Base-by-base conservation (phyloP, 768 basidiomycete species). In the Phylloporus rhodoxanthus region DNA sequence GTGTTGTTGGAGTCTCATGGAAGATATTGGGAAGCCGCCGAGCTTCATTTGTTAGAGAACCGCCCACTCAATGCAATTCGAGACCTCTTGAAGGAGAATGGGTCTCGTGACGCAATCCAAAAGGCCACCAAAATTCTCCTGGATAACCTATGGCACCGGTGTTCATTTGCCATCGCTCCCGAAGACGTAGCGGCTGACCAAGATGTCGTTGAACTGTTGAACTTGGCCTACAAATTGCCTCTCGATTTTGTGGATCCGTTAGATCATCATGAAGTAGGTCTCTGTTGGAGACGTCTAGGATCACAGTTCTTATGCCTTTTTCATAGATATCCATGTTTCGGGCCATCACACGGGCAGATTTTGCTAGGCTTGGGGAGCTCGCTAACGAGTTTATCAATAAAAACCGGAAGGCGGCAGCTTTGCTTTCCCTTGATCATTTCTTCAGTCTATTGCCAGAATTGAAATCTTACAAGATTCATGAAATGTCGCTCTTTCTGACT, bases 31-130 rank as follows among this genome's bases (percentile, higher is more conserved):
- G 78, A 83, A 28, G 82, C 82, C 0, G 81, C 80, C 1, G 69
- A 76, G 19, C 57, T 81, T 15, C 74, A 79, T 55, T 51, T 79
- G 6, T 61, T 64, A 0, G 76, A 80, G 55, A 79, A 77, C 15
- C 71, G 75, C 1, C 62, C 61, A 0, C 30, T 71, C 1, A 72
- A 77, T 11, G 83, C 81, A 0, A 74, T 82, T 11, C 63, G 59
- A 10, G 59, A 77, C 2, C 64, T 81, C 38, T 55, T 80, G 3
- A 59, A 64, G 34, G 72, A 75, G 28, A 54, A 21, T 5, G 45
- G 37, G 0, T 67, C 64, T 13, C 43, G 39, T 2, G 23, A 60
- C 0, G 74, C 74, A 1, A 54, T 61, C 11, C 53, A 49, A 19
- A 65, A 60, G 37, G 82, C 74, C 1, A 60, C 57, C 17, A 45